Base-by-base conservation (phyloP, 306 rosid genomes). In the Glycine soja region DNA sequence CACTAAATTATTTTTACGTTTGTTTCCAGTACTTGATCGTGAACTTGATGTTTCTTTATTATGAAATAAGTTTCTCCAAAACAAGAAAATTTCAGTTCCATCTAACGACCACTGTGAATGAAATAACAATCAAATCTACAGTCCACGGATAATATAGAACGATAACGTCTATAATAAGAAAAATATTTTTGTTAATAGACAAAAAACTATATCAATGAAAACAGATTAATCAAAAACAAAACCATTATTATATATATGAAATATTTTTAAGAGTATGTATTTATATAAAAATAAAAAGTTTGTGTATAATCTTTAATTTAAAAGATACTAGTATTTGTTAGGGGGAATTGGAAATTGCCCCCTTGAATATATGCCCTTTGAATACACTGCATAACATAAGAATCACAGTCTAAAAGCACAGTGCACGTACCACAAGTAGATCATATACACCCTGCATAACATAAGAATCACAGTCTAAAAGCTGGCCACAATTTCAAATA, bases 381-480 rank as follows among this genome's bases (percentile, higher is more conserved):
- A 42, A 42, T 7, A 42, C 9, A 42, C 46, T 42, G 46, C 9
- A n/a, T n/a, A n/a, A n/a, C n/a, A n/a, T n/a, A n/a, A n/a, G n/a
- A n/a, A n/a, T n/a, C n/a, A n/a, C n/a, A n/a, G n/a, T n/a, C n/a
- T n/a, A n/a, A n/a, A n/a, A n/a, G n/a, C n/a, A 42, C 46, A 7
- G 43, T 5, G 7, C 46, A 42, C 46, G 7, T 8, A 38, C 43
- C 43, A 40, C 43, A 40, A 40, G 6, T 40, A 40, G 7, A 40
- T 40, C 43, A 8, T 36, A 10, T 56, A 40, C 71, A 48, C 30
- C 56, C 13, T 43, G 62, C 30, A 69, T 56, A 48, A 70, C 43
- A 78, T 7, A 70, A 70, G 32, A 80, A 42, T 81, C 70, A 56
- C 38, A 45, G 3, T 7, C 32, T 56, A 68, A 57, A 67, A 82